Evolutionary conservation across 192 early-diverging fungal genomes (phyloP), one percentile per base, ranked within the genome.

Genomic region (Backusella westeae): DNA sequence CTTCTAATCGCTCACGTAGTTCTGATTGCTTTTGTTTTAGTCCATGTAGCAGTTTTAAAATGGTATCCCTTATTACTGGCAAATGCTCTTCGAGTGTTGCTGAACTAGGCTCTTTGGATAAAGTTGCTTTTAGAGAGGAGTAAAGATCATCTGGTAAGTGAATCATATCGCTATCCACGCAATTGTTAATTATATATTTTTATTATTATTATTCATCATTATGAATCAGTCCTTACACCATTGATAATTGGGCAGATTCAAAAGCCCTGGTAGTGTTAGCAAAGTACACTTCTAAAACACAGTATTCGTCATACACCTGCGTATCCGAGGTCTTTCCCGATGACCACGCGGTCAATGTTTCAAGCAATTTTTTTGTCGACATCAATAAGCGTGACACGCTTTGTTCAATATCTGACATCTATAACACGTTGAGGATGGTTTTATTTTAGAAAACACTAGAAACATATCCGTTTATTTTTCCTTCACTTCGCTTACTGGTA

Each of bases 51-150:
- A 89, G 72, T 26, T 75, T 72, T 34, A 89, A 78, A 73, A 89
- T 89, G 35, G 84, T 80, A 32, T 85, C 85, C 63, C 83, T 81
- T 65, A 90, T 90, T 8, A 67, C 77, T n/a, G 88, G 87, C 17
- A 90, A 69, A 59, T 87, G 77, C 15, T 79, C 71, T 42, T 90
- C 89, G 19, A 90, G 63, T 5, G 82, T 78, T 7, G 71, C 15
- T 4, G 86, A 32, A 41, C 39, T 44, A 17, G 70, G 70, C 4
- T 44, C 44, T 19, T 71, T 44, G 23, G 70, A 71, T 19, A 71
- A 29, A 15, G 44, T 46, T 26, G 35, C 21, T 34, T 71, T 44
- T 49, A 71, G 34, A 71, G 39, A 34, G 4, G 6, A 29, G 12
- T 46, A 49, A 32, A 71, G 42, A 49, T 46, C 42, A 71, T 71